Base-by-base conservation (phyloP, 2,329 filamentous ascomycete genomes). In the Colletotrichum aenigma region DNA sequence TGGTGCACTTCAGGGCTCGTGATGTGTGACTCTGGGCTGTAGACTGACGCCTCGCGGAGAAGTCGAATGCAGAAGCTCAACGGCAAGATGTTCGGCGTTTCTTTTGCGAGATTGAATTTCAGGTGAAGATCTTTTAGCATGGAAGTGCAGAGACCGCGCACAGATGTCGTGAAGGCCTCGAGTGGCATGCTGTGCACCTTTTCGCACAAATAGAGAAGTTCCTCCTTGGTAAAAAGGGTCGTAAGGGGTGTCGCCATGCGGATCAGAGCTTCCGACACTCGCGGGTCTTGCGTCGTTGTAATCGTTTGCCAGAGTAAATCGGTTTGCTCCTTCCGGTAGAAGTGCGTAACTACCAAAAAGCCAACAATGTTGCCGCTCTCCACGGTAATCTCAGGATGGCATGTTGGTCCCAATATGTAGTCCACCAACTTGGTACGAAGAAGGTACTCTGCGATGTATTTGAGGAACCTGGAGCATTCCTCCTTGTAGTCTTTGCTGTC, bases 361-460 rank as follows among this genome's bases (percentile, higher is more conserved):
- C 95, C 95, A 64, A 98, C 88, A 69, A 98, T 94, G 77, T 98
- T 98, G 55, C 90, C 89, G 80, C 95, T 95, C 78, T 96, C 92
- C 43, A 90, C 89, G 24, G 97, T 97, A 69, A 98, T 92, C 81
- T 98, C 96, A 2, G 96, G 95, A 81, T 98, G 97, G 36, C 96
- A 98, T 71, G 96, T 96, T 16, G 96, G 93, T 3, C 96, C 95
- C 67, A 98, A 91, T 61, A 99, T 92, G 83, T 98, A 98, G 75
- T 96, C 92, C 28, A 98, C 91, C 30, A 98, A 87, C 69, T 93
- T 92, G 52, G 94, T 93, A 8, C 89, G 86, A 18, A 93, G 88
- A 38, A 98, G 87, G 78, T 94, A 93, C 28, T 91, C 87, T 7
- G 94, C 92, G 69, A 97, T 86, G 79, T 94, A 93, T 15, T 90